These are phyloP conservation scores for Gautieria morchelliformis DNA, from an alignment of 768 basidiomycete species.

Conservation along the genomic window DNA sequence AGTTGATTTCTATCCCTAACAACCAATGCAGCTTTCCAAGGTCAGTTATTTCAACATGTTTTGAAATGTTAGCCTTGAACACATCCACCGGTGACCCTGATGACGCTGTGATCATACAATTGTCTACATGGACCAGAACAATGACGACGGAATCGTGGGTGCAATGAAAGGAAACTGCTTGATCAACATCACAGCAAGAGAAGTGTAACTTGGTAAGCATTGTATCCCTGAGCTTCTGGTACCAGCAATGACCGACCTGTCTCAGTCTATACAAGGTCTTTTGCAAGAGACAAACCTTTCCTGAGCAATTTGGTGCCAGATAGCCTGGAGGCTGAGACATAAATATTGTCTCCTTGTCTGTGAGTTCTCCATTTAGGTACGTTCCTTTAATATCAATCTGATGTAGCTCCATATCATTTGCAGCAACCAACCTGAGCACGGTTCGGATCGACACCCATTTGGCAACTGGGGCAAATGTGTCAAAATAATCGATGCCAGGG, in stretches of 20 bases:
- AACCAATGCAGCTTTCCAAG: no score
- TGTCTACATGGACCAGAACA: conserved; percentile 21
- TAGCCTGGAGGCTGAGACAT: conserved; percentile 27
- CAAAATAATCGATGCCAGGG: conserved; percentile 23
- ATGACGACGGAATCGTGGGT: neutral
- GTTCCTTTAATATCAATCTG: conserved; percentile 36
- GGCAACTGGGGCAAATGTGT: conserved; percentile 14
- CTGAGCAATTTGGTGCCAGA: conserved; percentile 15
- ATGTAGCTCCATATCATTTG: conserved; percentile 24
- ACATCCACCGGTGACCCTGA: neutral
- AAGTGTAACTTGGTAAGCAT: conserved; percentile 15
- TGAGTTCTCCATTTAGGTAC: no score
- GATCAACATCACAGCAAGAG: conserved; percentile 19
- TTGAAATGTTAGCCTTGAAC: neutral
- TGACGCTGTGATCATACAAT: conserved; percentile 20
- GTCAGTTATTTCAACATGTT: conserved; percentile 2
- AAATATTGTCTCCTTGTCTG: conserved; percentile 21
- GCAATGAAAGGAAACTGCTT: conserved; percentile 12
- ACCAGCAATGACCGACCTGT: conserved; percentile 12
- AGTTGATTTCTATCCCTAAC: no score
- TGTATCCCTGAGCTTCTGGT: no score
- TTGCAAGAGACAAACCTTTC: no score
- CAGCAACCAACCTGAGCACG: conserved; percentile 27
- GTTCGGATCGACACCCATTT: conserved; percentile 21
- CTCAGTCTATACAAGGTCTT: conserved; percentile 32